Evolutionary conservation across 1,139 yeast species (phyloP).

Genomic region (Pichia norvegensis): DNA sequence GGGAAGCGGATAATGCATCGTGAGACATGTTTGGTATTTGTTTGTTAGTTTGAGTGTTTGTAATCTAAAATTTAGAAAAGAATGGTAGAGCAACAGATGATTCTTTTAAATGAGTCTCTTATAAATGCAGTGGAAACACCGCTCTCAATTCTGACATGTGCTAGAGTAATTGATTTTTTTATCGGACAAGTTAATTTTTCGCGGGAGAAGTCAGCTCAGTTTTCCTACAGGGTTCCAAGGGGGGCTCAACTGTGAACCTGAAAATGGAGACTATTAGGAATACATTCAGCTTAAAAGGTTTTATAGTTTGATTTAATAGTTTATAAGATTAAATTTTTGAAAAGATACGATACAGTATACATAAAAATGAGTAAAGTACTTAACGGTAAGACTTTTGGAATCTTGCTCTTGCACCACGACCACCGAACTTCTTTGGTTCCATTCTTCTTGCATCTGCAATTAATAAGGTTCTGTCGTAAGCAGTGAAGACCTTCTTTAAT

Average conservation of each 20-base stretch:
- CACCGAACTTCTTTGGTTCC: slow-evolving; percentile 99
- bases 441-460: slow-evolving; percentile 99
- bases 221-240: background rate
- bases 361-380: slow-evolving; percentile 21
- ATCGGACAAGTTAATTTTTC: background rate
- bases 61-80: background rate
- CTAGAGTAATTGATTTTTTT: background rate
- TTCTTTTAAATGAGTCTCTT: background rate
- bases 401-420: slow-evolving; percentile 99
- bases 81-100: background rate
- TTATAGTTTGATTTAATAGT: background rate
- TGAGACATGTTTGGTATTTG: slow-evolving; percentile 16
- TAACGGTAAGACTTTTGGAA: slow-evolving; percentile 99
- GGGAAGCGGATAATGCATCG: slow-evolving; percentile 61
- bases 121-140: background rate
- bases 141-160: background rate
- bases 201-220: background rate
- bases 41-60: background rate
- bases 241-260: background rate
- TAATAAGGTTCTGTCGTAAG: slow-evolving; percentile 99
- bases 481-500: slow-evolving; percentile 93
- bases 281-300: too few species aligned
- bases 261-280: too few species aligned
- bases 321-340: slow-evolving; percentile 6
- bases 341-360: slow-evolving; percentile 5